These are phyloP conservation scores for Lumnitzera racemosa DNA, from an alignment of 345 rosid species.

Conservation along the genomic window DNA sequence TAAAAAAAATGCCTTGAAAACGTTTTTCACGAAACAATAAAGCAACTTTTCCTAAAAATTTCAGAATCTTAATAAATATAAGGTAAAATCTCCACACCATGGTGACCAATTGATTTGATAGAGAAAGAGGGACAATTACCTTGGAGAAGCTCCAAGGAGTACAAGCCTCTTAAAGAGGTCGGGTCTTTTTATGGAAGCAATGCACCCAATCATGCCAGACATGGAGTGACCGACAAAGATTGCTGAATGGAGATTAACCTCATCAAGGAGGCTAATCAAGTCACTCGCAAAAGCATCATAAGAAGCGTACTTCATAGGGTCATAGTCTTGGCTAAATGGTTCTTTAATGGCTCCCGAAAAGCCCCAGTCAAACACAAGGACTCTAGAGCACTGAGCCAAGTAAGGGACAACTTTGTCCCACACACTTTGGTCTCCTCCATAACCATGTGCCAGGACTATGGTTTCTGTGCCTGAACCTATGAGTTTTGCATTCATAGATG, in stretches of 20 bases:
- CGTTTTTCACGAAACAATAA: no score
- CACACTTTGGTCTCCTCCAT: conserved; percentile 56
- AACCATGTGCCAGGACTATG: conserved; percentile 65
- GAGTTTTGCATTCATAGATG: conserved; percentile 55
- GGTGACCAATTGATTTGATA: background rate
- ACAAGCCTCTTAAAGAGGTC: conserved; percentile 51
- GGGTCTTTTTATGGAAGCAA: conserved; percentile 70
- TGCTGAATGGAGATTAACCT: conserved; percentile 28
- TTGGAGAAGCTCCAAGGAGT: conserved; percentile 65
- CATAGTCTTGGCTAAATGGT: conserved; percentile 25
- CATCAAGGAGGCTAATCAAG: conserved; percentile 50
- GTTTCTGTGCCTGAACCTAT: conserved; percentile 36
- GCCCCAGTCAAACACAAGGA: conserved; percentile 66
- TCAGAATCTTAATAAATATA: no score
- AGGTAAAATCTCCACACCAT: no score
- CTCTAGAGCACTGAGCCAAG: conserved; percentile 33
- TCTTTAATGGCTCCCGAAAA: conserved; percentile 66
- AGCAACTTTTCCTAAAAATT: no score
- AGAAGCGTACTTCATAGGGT: conserved; percentile 48
- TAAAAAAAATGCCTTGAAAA: no score
- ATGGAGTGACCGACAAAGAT: conserved; percentile 77
- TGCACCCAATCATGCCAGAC: conserved; percentile 79
- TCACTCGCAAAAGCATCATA: conserved; percentile 52
- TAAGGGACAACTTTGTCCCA: conserved; percentile 55
- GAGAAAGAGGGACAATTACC: conserved; percentile 20